Evolutionary conservation across 140 eudicot genomes (phyloP), one percentile per base, ranked within the genome.

Genomic region (Senecio squalidus): DNA sequence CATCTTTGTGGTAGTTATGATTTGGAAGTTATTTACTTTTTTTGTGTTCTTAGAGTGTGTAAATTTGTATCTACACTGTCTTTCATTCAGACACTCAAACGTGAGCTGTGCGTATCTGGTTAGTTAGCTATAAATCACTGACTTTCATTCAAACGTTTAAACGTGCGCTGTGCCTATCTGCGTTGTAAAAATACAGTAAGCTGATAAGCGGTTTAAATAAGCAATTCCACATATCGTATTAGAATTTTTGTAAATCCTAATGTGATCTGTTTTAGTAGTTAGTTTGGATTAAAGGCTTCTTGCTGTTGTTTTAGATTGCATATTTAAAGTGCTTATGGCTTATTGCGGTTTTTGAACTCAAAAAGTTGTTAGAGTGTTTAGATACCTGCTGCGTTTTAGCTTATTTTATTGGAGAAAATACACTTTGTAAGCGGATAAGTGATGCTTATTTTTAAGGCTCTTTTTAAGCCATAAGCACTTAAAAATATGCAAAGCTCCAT

Each of bases 11-110:
- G 26, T 30, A 46, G 6, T 34, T 14, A 24, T 58, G 33, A 46
- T 16, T 22, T 23, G 24, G 14, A 27, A 15, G 47, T 34, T 16
- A 23, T 57, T 44, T 30, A 24, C 14, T 25, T 51, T 21, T 66
- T 11, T 66, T 13, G n/a, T 66, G 64, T 30, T 56, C 18, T 44
- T 66, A 43, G 54, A 22, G 54, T 13, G n/a, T n/a, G n/a, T n/a
- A n/a, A n/a, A n/a, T n/a, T n/a, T n/a, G n/a, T n/a, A n/a, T n/a
- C n/a, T n/a, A n/a, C n/a, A n/a, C n/a, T n/a, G n/a, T n/a, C n/a
- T n/a, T n/a, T n/a, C n/a, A n/a, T n/a, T n/a, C n/a, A n/a, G n/a
- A n/a, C n/a, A n/a, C n/a, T n/a, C n/a, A n/a, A n/a, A n/a, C n/a
- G n/a, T n/a, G n/a, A n/a, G n/a, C n/a, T n/a, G n/a, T n/a, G n/a